Percentiles rank a stretch among this genome's conserved stretches.
phyloP scores from a whole-genome alignment of 352 stramenopile species.

The Phytopythium mirpurense region DNA sequence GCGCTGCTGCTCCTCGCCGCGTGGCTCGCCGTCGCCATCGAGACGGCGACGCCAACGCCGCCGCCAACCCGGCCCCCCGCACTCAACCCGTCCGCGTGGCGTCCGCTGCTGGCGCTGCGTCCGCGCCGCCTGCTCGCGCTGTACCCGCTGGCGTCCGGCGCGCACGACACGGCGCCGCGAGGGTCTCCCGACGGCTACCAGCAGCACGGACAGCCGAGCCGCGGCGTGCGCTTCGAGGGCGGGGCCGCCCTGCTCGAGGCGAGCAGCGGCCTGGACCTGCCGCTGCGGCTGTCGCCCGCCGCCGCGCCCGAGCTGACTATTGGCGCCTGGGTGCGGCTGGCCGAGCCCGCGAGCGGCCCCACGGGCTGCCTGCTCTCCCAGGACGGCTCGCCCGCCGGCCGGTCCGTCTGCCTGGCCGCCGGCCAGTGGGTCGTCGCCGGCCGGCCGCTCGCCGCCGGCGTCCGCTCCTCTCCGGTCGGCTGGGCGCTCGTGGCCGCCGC shows the following conservation, averaged over 20 bases:
- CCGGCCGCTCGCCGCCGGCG: conserved; percentile 4
- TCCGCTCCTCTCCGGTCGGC: not conserved
- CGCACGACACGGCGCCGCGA: conserved; percentile 30
- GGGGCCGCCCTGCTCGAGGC: conserved; percentile 12
- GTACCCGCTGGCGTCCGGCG: conserved; percentile 34
- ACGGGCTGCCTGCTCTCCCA: conserved; percentile 21
- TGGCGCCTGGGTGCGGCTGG: conserved; percentile 33
- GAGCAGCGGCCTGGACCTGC: conserved; percentile 25
- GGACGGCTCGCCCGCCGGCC: conserved; percentile 25
- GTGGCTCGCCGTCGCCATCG: too few relatives aligned
- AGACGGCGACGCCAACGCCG: too few relatives aligned
- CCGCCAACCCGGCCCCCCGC: too few relatives aligned
- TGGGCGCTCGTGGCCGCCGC: conserved; percentile 41
- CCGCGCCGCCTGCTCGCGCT: conserved; percentile 35
- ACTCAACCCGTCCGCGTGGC: too few relatives aligned
- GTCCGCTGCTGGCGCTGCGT: conserved; percentile 20
- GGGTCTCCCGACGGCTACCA: conserved; percentile 28
- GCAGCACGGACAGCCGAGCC: conserved; percentile 22
- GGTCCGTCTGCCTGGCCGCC: conserved; percentile 29
- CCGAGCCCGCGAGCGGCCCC: conserved; percentile 10
- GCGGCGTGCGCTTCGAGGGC: not conserved
- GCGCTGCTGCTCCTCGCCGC: too few relatives aligned
- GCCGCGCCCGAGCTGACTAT: conserved; percentile 28
- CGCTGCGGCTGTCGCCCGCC: conserved; percentile 17
- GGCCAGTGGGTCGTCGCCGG: conserved; percentile 28